Percentiles rank a stretch among this genome's conserved stretches.
Conservation (phyloP, 306 rosid species). For the Vicia villosa region DNA sequence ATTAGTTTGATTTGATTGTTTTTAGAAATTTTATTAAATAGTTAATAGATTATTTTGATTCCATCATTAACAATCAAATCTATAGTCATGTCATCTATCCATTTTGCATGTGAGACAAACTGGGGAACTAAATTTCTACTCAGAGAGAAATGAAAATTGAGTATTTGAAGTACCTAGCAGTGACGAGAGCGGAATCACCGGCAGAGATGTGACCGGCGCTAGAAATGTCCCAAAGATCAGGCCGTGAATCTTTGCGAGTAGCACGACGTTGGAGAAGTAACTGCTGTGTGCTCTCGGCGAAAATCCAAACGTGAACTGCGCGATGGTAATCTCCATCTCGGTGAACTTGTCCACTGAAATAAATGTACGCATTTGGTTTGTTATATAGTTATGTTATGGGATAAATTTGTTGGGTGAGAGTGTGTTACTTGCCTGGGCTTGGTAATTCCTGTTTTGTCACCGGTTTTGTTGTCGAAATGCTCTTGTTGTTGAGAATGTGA, state of each 20-base stretch:
- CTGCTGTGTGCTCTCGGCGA: constrained; percentile 73
- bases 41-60: too few relatives aligned
- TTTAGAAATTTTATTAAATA: too few relatives aligned
- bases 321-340: constrained; percentile 95
- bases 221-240: constrained; percentile 91
- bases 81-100: too few relatives aligned
- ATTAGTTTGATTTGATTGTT: too few relatives aligned
- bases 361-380: background rate
- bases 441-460: constrained; percentile 68
- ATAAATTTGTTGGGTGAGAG: background rate
- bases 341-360: constrained; percentile 75
- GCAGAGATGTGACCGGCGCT: constrained; percentile 89
- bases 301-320: constrained; percentile 91
- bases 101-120: too few relatives aligned
- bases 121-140: too few relatives aligned
- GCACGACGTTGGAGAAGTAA: constrained; percentile 83
- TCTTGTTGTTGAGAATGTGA: constrained; percentile 33
- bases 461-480: constrained; percentile 62
- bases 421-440: constrained; percentile 61
- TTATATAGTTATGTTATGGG: background rate
- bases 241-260: constrained; percentile 81
- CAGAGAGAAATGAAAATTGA: background rate
- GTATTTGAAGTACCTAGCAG: constrained; percentile 63
- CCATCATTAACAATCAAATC: too few relatives aligned
- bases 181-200: constrained; percentile 69